A percentile compares a stretch with the other conserved stretches of the same genome.
phyloP scores from a whole-genome alignment of 2,329 filamentous ascomycete species.

The Curvularia spicifera region DNA sequence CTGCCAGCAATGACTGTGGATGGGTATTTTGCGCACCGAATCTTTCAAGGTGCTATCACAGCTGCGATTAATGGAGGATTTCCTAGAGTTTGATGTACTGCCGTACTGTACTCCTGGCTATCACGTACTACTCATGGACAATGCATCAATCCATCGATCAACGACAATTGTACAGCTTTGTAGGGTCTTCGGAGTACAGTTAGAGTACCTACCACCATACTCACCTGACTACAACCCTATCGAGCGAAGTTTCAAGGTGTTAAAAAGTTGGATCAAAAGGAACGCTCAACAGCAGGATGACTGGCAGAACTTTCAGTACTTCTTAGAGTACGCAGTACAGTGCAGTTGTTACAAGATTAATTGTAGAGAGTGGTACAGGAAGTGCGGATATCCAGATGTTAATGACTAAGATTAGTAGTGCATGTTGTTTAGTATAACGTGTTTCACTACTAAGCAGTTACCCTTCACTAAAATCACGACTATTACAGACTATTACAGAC shows the following conservation, averaged over 20 bases:
- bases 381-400: too few relatives aligned
- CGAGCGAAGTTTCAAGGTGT: conserved; percentile 15
- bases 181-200: neutral
- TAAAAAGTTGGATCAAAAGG: conserved; percentile 11
- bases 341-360: too few relatives aligned
- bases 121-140: neutral
- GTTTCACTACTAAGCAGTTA: too few relatives aligned
- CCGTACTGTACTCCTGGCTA: neutral
- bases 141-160: neutral
- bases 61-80: conserved; percentile 5
- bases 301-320: too few relatives aligned
- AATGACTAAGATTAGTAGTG: too few relatives aligned
- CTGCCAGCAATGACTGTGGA: conserved; percentile 18
- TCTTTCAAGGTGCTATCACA: conserved; percentile 14
- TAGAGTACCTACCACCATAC: conserved; percentile 19
- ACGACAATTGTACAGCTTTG: neutral
- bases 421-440: too few relatives aligned
- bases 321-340: too few relatives aligned
- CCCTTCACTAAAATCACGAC: too few relatives aligned
- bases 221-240: conserved; percentile 23
- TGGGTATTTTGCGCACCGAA: conserved; percentile 4
- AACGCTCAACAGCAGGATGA: neutral
- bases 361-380: too few relatives aligned
- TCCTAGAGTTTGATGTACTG: conserved; percentile 3
- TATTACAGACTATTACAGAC: too few relatives aligned